phyloP scores from a whole-genome alignment of 116 monocot genomes.

The Trichopus zeylanicus region DNA sequence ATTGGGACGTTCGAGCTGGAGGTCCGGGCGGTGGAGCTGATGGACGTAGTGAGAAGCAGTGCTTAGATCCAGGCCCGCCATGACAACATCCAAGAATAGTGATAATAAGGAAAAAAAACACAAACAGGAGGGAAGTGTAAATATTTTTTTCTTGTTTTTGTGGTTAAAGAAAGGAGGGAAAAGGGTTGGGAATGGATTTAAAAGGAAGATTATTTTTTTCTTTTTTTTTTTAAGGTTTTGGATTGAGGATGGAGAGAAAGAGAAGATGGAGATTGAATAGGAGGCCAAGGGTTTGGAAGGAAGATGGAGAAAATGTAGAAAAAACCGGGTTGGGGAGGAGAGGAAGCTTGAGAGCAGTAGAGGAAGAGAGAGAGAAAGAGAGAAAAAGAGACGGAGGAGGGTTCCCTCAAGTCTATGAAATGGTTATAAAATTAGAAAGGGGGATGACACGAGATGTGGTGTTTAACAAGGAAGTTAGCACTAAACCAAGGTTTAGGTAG shows the following conservation, averaged over 20 bases:
- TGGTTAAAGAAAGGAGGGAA: constrained; percentile 1
- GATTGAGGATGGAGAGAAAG: constrained; percentile 1
- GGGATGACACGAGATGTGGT: not conserved
- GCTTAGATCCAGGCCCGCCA: constrained; percentile 88
- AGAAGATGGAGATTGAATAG: not conserved
- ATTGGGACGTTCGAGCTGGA: constrained; percentile 34
- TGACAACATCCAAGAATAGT: constrained; percentile 27
- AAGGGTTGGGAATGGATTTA: constrained; percentile 8
- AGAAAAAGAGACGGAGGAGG: constrained; percentile 1
- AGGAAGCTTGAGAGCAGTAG: constrained; percentile 12
- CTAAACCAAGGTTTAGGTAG: constrained; percentile 2
- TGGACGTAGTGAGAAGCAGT: constrained; percentile 49
- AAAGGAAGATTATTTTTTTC: not conserved
- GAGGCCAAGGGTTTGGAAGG: not conserved
- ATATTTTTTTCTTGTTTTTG: constrained; percentile 5
- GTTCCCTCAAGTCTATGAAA: constrained; percentile 8
- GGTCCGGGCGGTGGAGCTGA: constrained; percentile 48
- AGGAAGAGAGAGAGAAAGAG: constrained; percentile 15
- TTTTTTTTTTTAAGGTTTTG: not conserved
- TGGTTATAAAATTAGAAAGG: not conserved
- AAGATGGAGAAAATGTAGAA: constrained; percentile 15
- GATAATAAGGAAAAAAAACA: constrained; percentile 5
- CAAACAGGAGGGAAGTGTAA: constrained; percentile 1
- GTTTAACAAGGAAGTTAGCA: constrained; percentile 4
- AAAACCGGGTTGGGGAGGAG: constrained; percentile 1